Base-by-base conservation (phyloP, 768 basidiomycete genomes). In the Fomitopsis pulvina region DNA sequence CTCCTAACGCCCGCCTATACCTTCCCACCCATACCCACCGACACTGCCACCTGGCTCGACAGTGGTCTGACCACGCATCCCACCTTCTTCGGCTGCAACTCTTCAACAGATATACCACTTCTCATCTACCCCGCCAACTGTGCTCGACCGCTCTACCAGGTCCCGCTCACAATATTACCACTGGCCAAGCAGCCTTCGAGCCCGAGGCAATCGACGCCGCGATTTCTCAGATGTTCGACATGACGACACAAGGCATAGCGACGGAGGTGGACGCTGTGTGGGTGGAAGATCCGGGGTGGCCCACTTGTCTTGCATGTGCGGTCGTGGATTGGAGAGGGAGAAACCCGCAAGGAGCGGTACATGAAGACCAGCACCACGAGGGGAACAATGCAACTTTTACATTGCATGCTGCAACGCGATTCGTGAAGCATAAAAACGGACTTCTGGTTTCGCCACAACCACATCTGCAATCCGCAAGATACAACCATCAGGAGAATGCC, bases 61-160 rank as follows among this genome's bases (percentile, higher is more conserved):
- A 75, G 74, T 4, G 84, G 85, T 30, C 73, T 87, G 1, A 87
- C 82, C 58, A 68, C 67, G 39, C 77, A 82, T 24, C 79, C 87
- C 2, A 85, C 85, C 0, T 89, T 92, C 69, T 91, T 89, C 67
- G 90, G 89, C 2, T 91, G 89, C 60, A 68, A 84, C 58, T 42
- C 43, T 27, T 60, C 49, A 3, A 61, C 73, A 39, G 57, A 55
- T 32, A 69, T 68, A 3, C 79, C 80, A 1, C 59, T 81, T 37
- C 54, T 83, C 12, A 69, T 82, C 50, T 84, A 84, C 63, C 63
- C 81, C 18, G 79, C 81, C 1, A 78, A 76, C 56, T 76, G 78
- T 22, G 74, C 73, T 3, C 63, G 71, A 1, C 72, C 71, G 38
- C 65, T 60, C 52, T 62, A 72, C 29, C 65, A 70, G 18, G 57